Base-by-base conservation (phyloP, 441 rosid genomes). In the Rhodomyrtus psidioides region DNA sequence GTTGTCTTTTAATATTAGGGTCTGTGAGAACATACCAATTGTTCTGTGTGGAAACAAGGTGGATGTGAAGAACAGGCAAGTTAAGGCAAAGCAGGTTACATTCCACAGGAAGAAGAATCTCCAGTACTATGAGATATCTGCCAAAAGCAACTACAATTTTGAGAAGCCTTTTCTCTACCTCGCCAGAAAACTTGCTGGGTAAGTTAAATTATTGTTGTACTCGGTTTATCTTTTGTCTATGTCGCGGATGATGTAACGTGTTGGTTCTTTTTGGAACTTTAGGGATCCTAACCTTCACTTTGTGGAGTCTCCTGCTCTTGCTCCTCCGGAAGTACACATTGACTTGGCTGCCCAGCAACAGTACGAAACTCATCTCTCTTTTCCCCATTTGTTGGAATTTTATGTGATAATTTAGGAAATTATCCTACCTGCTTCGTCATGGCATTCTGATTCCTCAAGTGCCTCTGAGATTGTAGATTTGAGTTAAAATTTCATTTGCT, bases 141-240 rank as follows among this genome's bases (percentile, higher is more conserved):
- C 88, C 23, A 86, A 86, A 34, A 86, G 88, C 58, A 75, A 86
- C 84, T 86, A 86, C 88, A 85, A 85, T 46, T 85, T 85, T 55
- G 86, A 85, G 86, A 85, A 85, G 34, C 86, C 86, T 34, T 85
- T 74, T 34, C 86, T 85, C 55, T 85, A 85, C 42, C 98, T 97
- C 24, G 96, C 99, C n/a, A 90, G 98, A 82, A 96, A 96, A 83
- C 97, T 96, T 85, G 96, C 97, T 2, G 99, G 99, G 96, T 95
- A 91, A 89, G 82, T 65, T 23, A 53, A 84, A 34, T 19, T 65
- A 65, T 34, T 65, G 26, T 5, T 34, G 15, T 34, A 9, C 26
- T 9, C 26, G 21, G 46, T 34, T 65, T 39, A 9, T 9, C 4
- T 55, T 51, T 21, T 28, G 27, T 34, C 16, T 16, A 14, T 82